Evolutionary conservation across 768 basidiomycete genomes (phyloP).

Genomic region (Cystofilobasidium bisporidii): DNA sequence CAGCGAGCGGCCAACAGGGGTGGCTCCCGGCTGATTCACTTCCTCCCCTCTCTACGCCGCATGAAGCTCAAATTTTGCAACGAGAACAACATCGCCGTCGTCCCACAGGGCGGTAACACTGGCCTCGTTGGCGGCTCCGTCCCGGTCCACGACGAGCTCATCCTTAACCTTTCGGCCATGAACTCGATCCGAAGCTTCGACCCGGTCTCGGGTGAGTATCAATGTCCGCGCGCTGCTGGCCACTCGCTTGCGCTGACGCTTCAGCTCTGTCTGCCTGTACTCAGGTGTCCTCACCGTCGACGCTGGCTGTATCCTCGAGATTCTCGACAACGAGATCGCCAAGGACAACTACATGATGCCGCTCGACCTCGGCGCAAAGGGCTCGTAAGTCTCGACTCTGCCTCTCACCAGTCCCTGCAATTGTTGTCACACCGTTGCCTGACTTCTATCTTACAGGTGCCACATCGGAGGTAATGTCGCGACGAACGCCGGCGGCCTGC

Average conservation of each 20-base stretch:
- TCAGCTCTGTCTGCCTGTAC: not conserved
- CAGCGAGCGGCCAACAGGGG: no score
- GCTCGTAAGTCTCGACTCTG: conserved; percentile 52
- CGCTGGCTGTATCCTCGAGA: conserved; percentile 86
- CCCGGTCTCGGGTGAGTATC: conserved; percentile 41
- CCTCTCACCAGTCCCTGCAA: no score
- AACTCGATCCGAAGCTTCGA: conserved; percentile 48
- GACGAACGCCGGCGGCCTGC: conserved; percentile 95
- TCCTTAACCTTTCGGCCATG: conserved; percentile 76
- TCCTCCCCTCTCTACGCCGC: not conserved
- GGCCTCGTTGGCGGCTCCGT: conserved; percentile 94
- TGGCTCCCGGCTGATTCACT: not conserved
- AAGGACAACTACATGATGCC: conserved; percentile 93
- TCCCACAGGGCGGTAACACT: conserved; percentile 97
- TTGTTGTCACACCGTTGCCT: no score
- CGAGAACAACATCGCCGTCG: conserved; percentile 69
- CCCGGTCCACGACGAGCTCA: conserved; percentile 74
- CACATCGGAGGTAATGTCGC: conserved; percentile 96
- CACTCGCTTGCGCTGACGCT: not conserved
- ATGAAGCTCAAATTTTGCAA: conserved; percentile 64
- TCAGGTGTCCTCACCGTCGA: conserved; percentile 82
- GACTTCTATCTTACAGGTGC: conserved; percentile 55
- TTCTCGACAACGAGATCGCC: conserved; percentile 72
- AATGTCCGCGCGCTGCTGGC: not conserved
- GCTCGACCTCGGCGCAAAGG: conserved; percentile 88